These are phyloP conservation scores for Cardamine resedifolia DNA, from an alignment of 345 rosid genomes.

Conservation along the genomic window DNA sequence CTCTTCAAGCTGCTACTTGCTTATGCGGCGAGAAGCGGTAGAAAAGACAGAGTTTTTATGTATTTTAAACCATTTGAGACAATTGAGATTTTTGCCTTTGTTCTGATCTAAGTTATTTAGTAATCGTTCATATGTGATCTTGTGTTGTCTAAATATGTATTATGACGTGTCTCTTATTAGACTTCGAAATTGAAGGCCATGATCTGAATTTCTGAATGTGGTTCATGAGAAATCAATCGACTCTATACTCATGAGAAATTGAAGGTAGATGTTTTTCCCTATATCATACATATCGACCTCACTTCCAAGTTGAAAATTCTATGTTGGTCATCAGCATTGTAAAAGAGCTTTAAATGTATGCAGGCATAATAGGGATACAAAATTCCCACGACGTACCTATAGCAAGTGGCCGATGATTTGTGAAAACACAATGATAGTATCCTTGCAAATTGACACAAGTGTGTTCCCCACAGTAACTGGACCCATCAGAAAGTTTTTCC, in stretches of 20 bases:
- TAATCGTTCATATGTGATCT: neutral
- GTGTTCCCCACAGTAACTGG: neutral
- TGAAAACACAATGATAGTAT: neutral
- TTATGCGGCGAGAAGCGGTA: slow-evolving; percentile 58
- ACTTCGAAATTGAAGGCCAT: neutral
- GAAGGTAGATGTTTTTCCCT: too few species aligned
- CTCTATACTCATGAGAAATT: too few species aligned
- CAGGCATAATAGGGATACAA: neutral
- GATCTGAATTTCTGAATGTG: neutral
- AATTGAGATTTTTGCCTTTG: neutral
- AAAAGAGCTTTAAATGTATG: too few species aligned
- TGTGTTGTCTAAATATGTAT: neutral
- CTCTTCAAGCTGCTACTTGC: slow-evolving; percentile 87
- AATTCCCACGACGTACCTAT: neutral
- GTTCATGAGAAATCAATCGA: neutral
- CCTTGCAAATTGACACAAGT: neutral
- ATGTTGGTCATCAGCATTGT: too few species aligned
- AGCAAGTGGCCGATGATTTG: neutral
- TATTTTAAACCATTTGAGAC: neutral
- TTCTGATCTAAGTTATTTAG: neutral
- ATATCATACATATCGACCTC: too few species aligned
- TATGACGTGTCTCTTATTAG: neutral
- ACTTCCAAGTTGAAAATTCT: too few species aligned
- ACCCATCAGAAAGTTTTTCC: neutral
- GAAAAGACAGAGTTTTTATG: neutral